Base-by-base conservation (phyloP, 2,329 filamentous ascomycete genomes). In the Cercospora sp. region DNA sequence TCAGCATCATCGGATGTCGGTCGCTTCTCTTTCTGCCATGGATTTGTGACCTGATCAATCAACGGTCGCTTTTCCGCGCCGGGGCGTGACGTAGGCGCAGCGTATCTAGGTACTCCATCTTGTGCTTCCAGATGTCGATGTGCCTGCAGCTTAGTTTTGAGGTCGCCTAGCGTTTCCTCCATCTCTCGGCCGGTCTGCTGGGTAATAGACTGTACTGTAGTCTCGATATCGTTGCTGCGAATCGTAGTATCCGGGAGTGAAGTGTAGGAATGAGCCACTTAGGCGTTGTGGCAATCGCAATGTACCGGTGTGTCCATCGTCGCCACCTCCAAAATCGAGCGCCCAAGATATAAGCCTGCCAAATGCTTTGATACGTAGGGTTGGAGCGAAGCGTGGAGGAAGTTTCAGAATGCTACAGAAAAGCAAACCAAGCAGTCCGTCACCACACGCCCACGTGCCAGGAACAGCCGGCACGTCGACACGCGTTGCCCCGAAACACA, bases 11-110 rank as follows among this genome's bases (percentile, higher is more conserved):
- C 42, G 12, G 26, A 9, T 18, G 13, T 9, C 36, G 12, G 23
- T 45, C 23, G 36, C 60, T 71, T 69, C 13, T 73, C 71, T 58
- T 68, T 20, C 36, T 65, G 70, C 75, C 75, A 76, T 16, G 68
- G 68, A 45, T 75, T 76, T 26, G 65, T 73, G 65, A 75, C 73
- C 51, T 70, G 73, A 12, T 75, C 70, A 62, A 76, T 75, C 31
- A 76, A 65, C 33, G 71, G 73, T 36, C 62, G 63, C 33, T 62
- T 64, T 30, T 66, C 61, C 45, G 30, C 62, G 23, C 62, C 58
- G n/a, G 42, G 30, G 45, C 2, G 58, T 68, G 66, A 68, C 63
- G 66, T 68, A 57, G 28, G 31, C 13, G 13, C 12, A 42, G 26
- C 53, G 42, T 64, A 26, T 18, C 30, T 10, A 18, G 48, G 45